Conservation (phyloP, 176 grass and related monocot genomes). For the Cenchrus americanus region DNA sequence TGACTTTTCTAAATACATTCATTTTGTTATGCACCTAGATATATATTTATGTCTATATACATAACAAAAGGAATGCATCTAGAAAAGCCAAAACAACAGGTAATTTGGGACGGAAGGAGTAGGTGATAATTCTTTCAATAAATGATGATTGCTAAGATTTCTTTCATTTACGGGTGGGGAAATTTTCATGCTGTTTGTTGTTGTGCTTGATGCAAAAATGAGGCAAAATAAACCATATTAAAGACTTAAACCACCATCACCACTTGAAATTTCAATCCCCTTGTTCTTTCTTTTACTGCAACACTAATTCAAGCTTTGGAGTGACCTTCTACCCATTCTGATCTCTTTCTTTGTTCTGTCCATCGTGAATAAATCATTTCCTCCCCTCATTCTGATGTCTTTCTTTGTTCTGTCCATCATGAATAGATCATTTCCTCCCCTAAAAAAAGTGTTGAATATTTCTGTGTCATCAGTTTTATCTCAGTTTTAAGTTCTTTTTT, state of each 20-base stretch:
- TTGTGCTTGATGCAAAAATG: neutral
- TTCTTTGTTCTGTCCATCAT: conserved; percentile 4
- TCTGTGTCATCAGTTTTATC: neutral
- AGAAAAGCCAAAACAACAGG: too few species aligned
- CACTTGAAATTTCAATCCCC: neutral
- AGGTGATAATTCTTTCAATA: neutral
- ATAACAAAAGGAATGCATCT: too few species aligned
- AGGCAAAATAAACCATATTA: neutral
- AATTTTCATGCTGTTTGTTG: neutral
- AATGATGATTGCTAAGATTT: neutral
- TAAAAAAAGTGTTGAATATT: neutral
- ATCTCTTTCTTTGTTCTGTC: conserved; percentile 13
- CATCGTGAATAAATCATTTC: neutral
- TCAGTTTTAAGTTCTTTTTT: neutral
- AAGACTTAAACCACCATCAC: neutral
- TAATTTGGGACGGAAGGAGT: neutral
- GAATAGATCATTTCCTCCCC: neutral
- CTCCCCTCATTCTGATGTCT: neutral
- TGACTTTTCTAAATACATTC: too few species aligned
- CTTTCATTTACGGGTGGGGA: neutral
- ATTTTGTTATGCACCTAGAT: too few species aligned
- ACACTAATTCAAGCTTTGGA: neutral
- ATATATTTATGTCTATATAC: too few species aligned
- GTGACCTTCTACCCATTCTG: neutral
- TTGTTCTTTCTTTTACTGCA: neutral